Evolutionary conservation across 345 rosid genomes (phyloP).

Genomic region (Dipteronia dyeriana): DNA sequence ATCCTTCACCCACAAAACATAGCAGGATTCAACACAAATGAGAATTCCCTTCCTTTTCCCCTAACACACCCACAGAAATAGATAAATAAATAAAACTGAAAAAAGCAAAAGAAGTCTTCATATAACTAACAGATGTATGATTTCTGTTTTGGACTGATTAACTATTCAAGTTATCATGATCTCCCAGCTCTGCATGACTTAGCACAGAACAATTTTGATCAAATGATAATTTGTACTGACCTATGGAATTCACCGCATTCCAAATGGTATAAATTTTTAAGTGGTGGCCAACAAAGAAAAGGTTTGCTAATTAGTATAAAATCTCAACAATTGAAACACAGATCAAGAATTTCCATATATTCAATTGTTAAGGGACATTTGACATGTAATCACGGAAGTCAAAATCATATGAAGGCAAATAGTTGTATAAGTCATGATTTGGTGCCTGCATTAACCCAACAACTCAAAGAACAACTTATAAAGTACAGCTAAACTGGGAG

Average conservation of each 20-base stretch:
- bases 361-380: neutral
- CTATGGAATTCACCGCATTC: neutral
- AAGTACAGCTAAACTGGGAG: neutral
- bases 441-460: neutral
- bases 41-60: slow-evolving; percentile 8
- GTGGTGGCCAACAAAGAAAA: neutral
- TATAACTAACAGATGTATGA: neutral
- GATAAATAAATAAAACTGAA: neutral
- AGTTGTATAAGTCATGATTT: neutral
- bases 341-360: neutral
- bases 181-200: neutral
- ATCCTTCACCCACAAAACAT: slow-evolving; percentile 29
- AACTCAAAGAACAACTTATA: neutral
- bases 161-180: neutral
- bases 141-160: neutral
- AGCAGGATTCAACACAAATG: slow-evolving; percentile 23
- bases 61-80: neutral
- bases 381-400: neutral
- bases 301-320: neutral
- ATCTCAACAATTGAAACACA: too few relatives aligned
- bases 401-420: neutral
- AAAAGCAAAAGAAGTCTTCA: neutral
- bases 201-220: neutral
- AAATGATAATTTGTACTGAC: neutral
- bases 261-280: neutral